A percentile compares a stretch with the other conserved stretches of the same genome.
Conservation (phyloP, 495 filamentous ascomycete species). For the Penicillium tannophilum region DNA sequence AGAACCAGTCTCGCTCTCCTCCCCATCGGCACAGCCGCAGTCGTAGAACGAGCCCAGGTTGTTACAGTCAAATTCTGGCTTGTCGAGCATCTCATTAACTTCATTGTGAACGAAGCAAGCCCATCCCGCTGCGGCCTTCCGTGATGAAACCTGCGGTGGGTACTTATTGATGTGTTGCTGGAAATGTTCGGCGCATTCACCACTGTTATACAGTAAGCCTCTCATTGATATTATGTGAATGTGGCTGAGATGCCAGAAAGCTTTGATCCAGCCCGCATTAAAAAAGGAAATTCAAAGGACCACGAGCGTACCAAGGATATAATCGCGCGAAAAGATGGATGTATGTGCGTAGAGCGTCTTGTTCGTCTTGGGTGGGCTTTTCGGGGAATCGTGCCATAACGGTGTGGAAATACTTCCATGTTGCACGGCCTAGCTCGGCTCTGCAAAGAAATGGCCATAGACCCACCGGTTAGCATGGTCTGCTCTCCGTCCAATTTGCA, state of each 20-base stretch:
- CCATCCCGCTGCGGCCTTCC: constrained; percentile 85
- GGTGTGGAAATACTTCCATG: constrained; percentile 94
- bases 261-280: not conserved
- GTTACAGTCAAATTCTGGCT: constrained; percentile 82
- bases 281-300: not conserved
- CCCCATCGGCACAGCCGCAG: constrained; percentile 89
- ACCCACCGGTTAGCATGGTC: constrained; percentile 10
- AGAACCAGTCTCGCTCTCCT: constrained; percentile 28
- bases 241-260: not conserved
- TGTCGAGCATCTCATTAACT: constrained; percentile 84
- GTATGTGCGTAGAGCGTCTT: constrained; percentile 78
- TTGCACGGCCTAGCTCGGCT: constrained; percentile 83
- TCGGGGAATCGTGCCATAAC: constrained; percentile 94
- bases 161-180: constrained; percentile 76
- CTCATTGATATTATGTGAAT: constrained; percentile 2
- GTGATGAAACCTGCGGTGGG: constrained; percentile 87
- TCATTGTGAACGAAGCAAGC: constrained; percentile 93
- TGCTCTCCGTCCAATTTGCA: not conserved
- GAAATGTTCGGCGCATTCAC: constrained; percentile 93
- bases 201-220: constrained; percentile 52
- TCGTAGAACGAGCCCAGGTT: constrained; percentile 93
- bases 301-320: constrained; percentile 70
- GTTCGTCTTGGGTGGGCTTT: constrained; percentile 79
- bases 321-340: constrained; percentile 88
- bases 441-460: constrained; percentile 38